These are phyloP conservation scores for Aspergillus sp. DNA, from an alignment of 2,329 filamentous ascomycete species.

Conservation along the genomic window DNA sequence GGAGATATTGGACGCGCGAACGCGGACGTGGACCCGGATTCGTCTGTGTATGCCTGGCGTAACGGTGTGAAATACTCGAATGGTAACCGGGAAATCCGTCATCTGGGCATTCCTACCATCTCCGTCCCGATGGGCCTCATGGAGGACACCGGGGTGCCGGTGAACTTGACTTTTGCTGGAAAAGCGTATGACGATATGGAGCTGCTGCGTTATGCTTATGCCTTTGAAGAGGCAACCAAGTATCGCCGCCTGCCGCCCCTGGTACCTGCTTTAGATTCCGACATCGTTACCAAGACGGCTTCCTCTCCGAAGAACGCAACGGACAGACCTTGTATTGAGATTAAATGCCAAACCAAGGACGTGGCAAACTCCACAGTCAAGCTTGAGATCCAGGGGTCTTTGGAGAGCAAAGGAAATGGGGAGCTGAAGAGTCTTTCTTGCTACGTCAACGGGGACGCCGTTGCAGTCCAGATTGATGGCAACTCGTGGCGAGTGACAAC, in stretches of 20 bases:
- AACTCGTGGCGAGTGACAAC: constrained; percentile 16
- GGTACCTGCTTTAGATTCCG: constrained; percentile 23
- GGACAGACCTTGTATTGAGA: constrained; percentile 5
- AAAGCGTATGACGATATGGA: constrained; percentile 48
- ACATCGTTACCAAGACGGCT: constrained; percentile 10
- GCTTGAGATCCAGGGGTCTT: constrained; percentile 6
- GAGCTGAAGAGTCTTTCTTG: constrained; percentile 11
- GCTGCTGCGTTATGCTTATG: constrained; percentile 26
- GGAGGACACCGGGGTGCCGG: constrained; percentile 48
- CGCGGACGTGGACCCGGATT: constrained; percentile 39
- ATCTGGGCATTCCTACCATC: constrained; percentile 56
- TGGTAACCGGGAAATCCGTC: constrained; percentile 53
- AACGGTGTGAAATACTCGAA: constrained; percentile 57
- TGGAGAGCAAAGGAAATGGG: constrained; percentile 6
- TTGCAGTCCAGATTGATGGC: constrained; percentile 13
- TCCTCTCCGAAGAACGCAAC: not conserved
- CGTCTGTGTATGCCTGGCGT: constrained; percentile 40
- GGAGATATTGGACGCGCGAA: constrained; percentile 53
- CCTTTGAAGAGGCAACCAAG: constrained; percentile 23
- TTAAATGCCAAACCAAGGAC: constrained; percentile 10
- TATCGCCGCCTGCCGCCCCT: constrained; percentile 18
- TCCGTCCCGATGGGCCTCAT: constrained; percentile 55
- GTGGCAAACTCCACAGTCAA: constrained; percentile 7
- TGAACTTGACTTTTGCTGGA: constrained; percentile 54
- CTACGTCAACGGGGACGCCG: constrained; percentile 23